Conservation (phyloP, 352 stramenopile species). For the Globisporangium mamillatum region DNA sequence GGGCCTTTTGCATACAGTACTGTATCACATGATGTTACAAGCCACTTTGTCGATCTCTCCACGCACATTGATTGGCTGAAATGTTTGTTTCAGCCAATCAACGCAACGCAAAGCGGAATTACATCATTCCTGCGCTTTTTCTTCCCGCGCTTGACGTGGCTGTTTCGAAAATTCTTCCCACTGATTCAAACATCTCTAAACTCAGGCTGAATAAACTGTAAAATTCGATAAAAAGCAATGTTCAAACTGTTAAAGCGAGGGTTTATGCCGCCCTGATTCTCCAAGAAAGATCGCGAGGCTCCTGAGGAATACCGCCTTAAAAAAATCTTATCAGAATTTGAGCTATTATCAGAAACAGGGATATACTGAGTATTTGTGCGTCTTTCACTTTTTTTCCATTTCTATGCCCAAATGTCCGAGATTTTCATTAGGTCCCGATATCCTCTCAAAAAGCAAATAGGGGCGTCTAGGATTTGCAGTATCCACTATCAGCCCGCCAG, state of each 20-base stretch:
- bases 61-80: constrained; percentile 9
- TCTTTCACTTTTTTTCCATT: too few relatives aligned
- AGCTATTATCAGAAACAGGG: too few relatives aligned
- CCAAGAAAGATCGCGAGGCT: not conserved
- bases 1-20: not conserved
- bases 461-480: too few relatives aligned
- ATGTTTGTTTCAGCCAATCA: not conserved
- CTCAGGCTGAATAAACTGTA: not conserved
- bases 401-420: too few relatives aligned
- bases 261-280: not conserved
- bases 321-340: not conserved
- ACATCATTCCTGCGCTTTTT: constrained; percentile 19
- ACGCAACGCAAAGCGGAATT: not conserved
- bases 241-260: not conserved
- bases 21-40: not conserved
- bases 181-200: not conserved
- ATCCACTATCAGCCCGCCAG: too few relatives aligned
- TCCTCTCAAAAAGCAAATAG: too few relatives aligned
- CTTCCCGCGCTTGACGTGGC: constrained; percentile 8
- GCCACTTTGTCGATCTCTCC: not conserved
- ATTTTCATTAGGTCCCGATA: too few relatives aligned
- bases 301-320: not conserved
- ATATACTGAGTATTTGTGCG: too few relatives aligned
- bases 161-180: not conserved
- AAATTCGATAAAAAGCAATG: not conserved